Percentiles rank a stretch among this genome's conserved stretches.
Conservation (phyloP, 345 rosid genomes). For the Nasturtium officinale region DNA sequence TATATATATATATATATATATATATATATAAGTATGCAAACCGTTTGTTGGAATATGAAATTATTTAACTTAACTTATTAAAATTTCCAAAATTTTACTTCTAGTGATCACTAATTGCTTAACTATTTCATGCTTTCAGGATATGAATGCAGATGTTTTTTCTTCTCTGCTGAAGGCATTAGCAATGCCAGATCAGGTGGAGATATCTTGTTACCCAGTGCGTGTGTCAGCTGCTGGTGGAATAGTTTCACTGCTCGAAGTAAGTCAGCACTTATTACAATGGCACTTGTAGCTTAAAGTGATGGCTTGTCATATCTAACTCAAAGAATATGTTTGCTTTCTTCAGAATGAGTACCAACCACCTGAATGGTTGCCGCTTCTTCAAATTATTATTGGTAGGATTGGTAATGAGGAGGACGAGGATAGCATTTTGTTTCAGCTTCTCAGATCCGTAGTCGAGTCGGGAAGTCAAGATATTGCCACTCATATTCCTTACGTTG, state of each 20-base stretch:
- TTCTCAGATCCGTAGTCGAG: slow-evolving; percentile 69
- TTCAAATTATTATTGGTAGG: slow-evolving; percentile 66
- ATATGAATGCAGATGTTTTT: slow-evolving; percentile 65
- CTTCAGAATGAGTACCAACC: slow-evolving; percentile 76
- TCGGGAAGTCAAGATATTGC: slow-evolving; percentile 58
- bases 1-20: not conserved
- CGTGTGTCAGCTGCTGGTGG: slow-evolving; percentile 85
- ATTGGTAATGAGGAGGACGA: slow-evolving; percentile 74
- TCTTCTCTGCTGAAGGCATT: slow-evolving; percentile 78
- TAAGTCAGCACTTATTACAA: slow-evolving; percentile 40
- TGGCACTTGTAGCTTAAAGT: slow-evolving; percentile 13
- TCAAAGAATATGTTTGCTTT: slow-evolving; percentile 25
- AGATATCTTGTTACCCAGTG: slow-evolving; percentile 71
- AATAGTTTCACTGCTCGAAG: slow-evolving; percentile 69
- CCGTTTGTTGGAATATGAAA: not conserved
- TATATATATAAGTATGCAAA: not conserved
- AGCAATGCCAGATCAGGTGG: slow-evolving; percentile 56
- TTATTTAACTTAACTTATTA: not conserved
- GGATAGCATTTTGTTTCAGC: slow-evolving; percentile 63
- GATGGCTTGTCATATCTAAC: slow-evolving; percentile 33
- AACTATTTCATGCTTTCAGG: slow-evolving; percentile 51
- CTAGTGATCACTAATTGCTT: slow-evolving; percentile 16
- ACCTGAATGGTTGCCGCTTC: slow-evolving; percentile 79
- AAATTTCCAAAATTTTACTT: not conserved
- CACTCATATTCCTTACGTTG: slow-evolving; percentile 67